Evolutionary conservation across 495 filamentous ascomycete genomes (phyloP).

Genomic region (Aspergillus leporis): DNA sequence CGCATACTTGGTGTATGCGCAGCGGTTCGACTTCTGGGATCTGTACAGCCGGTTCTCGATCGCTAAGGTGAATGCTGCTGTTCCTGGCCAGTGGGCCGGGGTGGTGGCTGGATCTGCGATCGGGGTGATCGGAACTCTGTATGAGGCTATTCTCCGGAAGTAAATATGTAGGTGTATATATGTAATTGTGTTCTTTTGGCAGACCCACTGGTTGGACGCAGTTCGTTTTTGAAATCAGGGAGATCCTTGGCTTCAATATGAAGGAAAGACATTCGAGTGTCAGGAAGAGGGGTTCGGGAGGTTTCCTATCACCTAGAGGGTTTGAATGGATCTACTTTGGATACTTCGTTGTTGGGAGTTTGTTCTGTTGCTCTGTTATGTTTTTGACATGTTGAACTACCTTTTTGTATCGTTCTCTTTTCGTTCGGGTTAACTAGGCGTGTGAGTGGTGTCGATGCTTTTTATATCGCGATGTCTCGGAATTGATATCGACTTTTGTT

Average conservation of each 20-base stretch:
- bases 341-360: too few species aligned
- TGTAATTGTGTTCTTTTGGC: slow-evolving; percentile 15
- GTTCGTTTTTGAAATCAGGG: not conserved
- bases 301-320: not conserved
- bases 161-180: slow-evolving; percentile 30
- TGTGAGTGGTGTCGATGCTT: not conserved
- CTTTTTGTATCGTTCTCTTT: not conserved
- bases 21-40: slow-evolving; percentile 66
- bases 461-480: not conserved
- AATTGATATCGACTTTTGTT: not conserved
- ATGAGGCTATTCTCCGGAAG: slow-evolving; percentile 82
- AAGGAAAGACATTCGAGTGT: not conserved
- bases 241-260: not conserved
- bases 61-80: slow-evolving; percentile 58
- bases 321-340: not conserved
- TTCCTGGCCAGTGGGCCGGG: slow-evolving; percentile 72
- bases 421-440: not conserved
- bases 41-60: slow-evolving; percentile 58
- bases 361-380: too few species aligned
- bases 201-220: not conserved
- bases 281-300: not conserved
- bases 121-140: slow-evolving; percentile 68
- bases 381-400: not conserved
- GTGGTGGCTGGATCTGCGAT: slow-evolving; percentile 71
- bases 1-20: slow-evolving; percentile 74